A percentile compares a stretch with the other conserved stretches of the same genome.
phyloP scores from a whole-genome alignment of 768 basidiomycete genomes.

The Lactarius indigo region DNA sequence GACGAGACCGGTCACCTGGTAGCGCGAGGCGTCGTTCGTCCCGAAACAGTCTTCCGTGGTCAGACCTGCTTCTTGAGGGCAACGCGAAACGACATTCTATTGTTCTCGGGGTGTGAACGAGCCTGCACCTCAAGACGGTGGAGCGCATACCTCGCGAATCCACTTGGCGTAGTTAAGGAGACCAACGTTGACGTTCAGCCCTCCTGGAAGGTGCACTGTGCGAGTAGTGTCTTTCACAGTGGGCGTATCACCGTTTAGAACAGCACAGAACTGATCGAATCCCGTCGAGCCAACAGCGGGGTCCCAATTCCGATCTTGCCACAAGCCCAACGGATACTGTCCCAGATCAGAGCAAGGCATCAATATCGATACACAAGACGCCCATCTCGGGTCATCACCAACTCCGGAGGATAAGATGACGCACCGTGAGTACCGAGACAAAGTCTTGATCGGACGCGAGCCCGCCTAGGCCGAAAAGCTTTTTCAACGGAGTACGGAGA shows the following conservation, averaged over 20 bases:
- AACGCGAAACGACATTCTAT: constrained; percentile 24
- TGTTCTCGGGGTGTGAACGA: constrained; percentile 36
- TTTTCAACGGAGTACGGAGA: constrained; percentile 56
- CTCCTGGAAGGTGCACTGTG: neutral
- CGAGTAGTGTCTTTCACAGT: neutral
- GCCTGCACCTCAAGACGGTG: neutral
- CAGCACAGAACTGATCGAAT: constrained; percentile 67
- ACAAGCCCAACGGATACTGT: constrained; percentile 60
- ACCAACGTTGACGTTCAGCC: constrained; percentile 46
- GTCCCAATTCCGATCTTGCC: constrained; percentile 91
- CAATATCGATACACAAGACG: neutral
- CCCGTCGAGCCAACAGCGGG: constrained; percentile 53
- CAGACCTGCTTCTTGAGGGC: constrained; percentile 34
- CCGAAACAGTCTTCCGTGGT: constrained; percentile 80
- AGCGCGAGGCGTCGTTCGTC: constrained; percentile 65
- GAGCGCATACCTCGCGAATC: constrained; percentile 57
- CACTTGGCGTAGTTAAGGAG: constrained; percentile 73
- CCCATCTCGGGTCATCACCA: neutral
- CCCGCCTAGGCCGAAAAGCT: constrained; percentile 67
- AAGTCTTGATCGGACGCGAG: constrained; percentile 78
- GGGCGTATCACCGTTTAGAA: constrained; percentile 34
- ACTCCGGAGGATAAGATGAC: constrained; percentile 16
- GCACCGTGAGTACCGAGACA: constrained; percentile 60
- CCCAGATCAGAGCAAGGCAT: neutral
- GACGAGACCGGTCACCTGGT: constrained; percentile 54